Evolutionary conservation across 257 asterid species (phyloP), one percentile per base, ranked within the genome.

Genomic region (Fraxinus americana): DNA sequence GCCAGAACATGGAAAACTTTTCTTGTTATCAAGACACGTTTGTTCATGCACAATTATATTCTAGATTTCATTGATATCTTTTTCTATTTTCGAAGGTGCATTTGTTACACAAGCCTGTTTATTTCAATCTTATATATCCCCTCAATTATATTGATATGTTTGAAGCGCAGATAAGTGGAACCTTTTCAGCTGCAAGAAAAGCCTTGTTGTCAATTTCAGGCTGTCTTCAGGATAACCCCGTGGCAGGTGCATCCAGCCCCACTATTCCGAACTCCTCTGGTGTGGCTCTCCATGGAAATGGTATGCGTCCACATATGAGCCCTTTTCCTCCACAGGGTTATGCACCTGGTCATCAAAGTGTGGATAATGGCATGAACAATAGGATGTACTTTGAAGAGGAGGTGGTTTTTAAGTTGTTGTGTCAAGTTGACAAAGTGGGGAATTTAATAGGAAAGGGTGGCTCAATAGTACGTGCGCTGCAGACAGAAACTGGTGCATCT

Each of bases 401-500:
- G 75, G 70, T 73, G 4, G 27, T 79, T 23, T 79, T 79, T 67
- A 79, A 72, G 78, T n/a, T 79, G 67, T 74, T 79, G 73, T 79
- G 82, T 73, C 78, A 75, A 11, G 79, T 50, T 73, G 82, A 79
- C 23, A 79, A 79, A 68, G 82, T 79, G 67, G 82, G 82, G 38
- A 79, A 52, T 35, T 48, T 79, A 66, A 79, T 79, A 34, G 82
- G 82, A 66, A 79, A 79, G 73, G 82, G 82, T 32, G 82, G 82
- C 45, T 34, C 82, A n/a, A 16, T 79, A 36, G 57, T 79, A n/a
- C 76, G 79, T 12, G 61, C 38, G 43, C 73, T 79, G 29, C 69
- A 79, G 74, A 54, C 35, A 63, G 82, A 79, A 50, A 79, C 82
- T 50, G 82, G 82, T 73, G 82, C 82, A 45, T 79, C 82, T 66